Evolutionary conservation across 2,329 filamentous ascomycete genomes (phyloP), one percentile per base, ranked within the genome.

Genomic region (Madurella mycetomatis): DNA sequence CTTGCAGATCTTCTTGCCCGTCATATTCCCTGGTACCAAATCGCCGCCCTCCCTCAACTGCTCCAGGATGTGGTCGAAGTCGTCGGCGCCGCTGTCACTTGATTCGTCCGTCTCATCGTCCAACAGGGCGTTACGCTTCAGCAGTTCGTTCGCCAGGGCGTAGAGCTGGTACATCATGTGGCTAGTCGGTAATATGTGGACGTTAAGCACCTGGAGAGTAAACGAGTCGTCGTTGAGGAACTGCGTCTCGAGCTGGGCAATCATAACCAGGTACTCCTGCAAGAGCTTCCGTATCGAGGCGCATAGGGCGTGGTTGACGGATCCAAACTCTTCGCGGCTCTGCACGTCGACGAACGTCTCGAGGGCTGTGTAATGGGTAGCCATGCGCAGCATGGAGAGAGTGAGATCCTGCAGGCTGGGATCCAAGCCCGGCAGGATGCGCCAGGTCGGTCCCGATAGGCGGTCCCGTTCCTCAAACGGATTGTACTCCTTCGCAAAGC

Each of bases 301-400:
- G 70, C 94, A 97, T 32, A 99, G 76, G 1, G 94, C 92, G 72
- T 99, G 94, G 67, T 95, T 97, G 57, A 99, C 92, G 17, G 89
- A 86, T 9, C 94, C 94, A 70, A 92, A 96, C 67, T 96, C 90
- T 49, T 94, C 90, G 41, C 90, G 81, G 68, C 92, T 96, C 69
- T 96, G 90, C 1, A 96, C 88, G 66, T 99, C 92, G 47, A 97
- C 86, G 70, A 96, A 97, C 3, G 90, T 85, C 66, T 96, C 90
- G 39, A 97, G 79, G 0, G 94, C 92, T 44, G 85, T 87, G 70
- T 96, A 96, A 70, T 97, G 90, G 0, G 90, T 94, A 5, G 94
- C 92, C 81, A 95, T 95, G 68, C 88, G 92, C 60, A 99, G 76
- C 87, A 97, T 95, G 0, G 89, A 90, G 60, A 80, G 80, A 1